Base-by-base conservation (phyloP, 179 eudicot species). In the Monotropa hypopitys region DNA sequence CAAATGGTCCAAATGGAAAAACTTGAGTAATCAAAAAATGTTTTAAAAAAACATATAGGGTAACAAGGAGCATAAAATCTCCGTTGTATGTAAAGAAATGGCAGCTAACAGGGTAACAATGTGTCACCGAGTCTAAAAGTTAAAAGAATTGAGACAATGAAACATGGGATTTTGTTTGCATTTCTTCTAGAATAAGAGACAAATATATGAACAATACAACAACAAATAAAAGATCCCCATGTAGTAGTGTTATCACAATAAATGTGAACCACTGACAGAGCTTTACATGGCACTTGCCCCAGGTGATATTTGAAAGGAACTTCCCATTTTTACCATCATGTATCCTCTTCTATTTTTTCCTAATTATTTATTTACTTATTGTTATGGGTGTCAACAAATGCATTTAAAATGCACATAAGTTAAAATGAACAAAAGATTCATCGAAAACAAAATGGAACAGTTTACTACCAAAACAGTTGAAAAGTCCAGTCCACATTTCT, bases 41-140 rank as follows among this genome's bases (percentile, higher is more conserved):
- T n/a, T 59, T 15, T 23, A 59, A 59, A 32, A 59, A 61, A 5
- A 61, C 35, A 61, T 0, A 11, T 20, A 30, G 20, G 20, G 30
- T 28, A 75, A 63, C 61, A 63, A 43, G 16, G 10, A 18, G 10
- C 61, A 49, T 18, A 75, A 63, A 65, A 76, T 46, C 45, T 62
- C 59, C 45, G 20, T 0, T 28, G 28, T 7, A 18, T 32, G 11
- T 30, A 43, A 46, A 30, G 45, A 63, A 46, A 46, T 0, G 3
- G 46, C 56, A 32, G 68, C 78, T 76, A 50, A 47, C 11, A 59
- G 77, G 47, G 15, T 53, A 53, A 53, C 9, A 72, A 20, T 54
- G 33, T 26, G 21, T 15, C 45, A 10, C 45, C 66, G 33, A 51
- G 45, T 45, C 47, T 32, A 35, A 53, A 13, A 73, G 7, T 40